phyloP scores from a whole-genome alignment of 495 filamentous ascomycete genomes.

The Aspergillus egyptiacus region DNA sequence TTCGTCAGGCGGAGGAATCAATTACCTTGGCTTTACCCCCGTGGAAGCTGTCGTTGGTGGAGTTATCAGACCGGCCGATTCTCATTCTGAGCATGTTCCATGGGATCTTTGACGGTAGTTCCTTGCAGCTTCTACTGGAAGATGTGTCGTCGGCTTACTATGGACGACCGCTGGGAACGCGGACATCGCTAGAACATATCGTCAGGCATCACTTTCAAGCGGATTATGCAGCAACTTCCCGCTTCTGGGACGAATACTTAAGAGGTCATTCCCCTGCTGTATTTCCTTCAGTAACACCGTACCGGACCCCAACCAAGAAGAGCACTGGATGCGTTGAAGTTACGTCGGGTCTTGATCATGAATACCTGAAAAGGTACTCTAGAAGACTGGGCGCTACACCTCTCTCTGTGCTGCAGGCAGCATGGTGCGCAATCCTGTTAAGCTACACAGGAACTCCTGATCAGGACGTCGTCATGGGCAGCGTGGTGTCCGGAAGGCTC shows the following conservation, averaged over 20 bases:
- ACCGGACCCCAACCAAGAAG: slow-evolving; percentile 11
- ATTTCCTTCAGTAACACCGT: slow-evolving; percentile 21
- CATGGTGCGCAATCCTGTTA: slow-evolving; percentile 56
- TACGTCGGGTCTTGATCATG: slow-evolving; percentile 13
- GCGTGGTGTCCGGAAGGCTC: slow-evolving; percentile 64
- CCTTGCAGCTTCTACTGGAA: slow-evolving; percentile 57
- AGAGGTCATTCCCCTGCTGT: slow-evolving; percentile 21
- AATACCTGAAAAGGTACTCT: slow-evolving; percentile 16
- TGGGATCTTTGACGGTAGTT: slow-evolving; percentile 76
- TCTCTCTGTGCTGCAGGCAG: slow-evolving; percentile 64
- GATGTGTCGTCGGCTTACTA: slow-evolving; percentile 44
- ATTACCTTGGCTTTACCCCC: slow-evolving; percentile 22
- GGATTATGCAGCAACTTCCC: slow-evolving; percentile 36
- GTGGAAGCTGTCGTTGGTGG: slow-evolving; percentile 34
- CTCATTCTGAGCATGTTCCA: slow-evolving; percentile 69
- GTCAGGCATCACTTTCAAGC: slow-evolving; percentile 32
- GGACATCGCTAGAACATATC: slow-evolving; percentile 25
- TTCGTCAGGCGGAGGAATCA: slow-evolving; percentile 13
- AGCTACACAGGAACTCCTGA: slow-evolving; percentile 33
- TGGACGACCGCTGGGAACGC: slow-evolving; percentile 23
- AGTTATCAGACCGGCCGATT: slow-evolving; percentile 16
- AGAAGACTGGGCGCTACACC: slow-evolving; percentile 52
- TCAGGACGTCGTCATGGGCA: slow-evolving; percentile 40
- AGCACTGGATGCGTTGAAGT: slow-evolving; percentile 17
- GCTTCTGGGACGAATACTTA: slow-evolving; percentile 58